Evolutionary conservation across 352 stramenopile species (phyloP).

Genomic region (Phytophthora pseudosyringae): DNA sequence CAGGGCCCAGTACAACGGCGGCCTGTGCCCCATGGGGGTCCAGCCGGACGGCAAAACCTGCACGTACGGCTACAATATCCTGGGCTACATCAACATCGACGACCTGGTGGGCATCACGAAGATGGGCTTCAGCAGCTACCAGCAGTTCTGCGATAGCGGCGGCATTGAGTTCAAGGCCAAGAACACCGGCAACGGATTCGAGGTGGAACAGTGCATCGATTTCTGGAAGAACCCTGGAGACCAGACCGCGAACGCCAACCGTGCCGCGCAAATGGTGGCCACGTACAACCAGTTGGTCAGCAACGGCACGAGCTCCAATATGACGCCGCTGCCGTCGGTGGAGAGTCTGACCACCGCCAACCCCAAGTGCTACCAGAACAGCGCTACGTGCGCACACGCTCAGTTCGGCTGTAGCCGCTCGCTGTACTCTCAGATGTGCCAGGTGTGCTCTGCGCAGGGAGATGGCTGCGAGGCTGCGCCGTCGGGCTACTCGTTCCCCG

Average conservation of each 20-base stretch:
- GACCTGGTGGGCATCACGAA: slow-evolving; percentile 68
- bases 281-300: slow-evolving; percentile 61
- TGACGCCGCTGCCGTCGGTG: slow-evolving; percentile 52
- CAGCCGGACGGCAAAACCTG: slow-evolving; percentile 55
- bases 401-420: slow-evolving; percentile 61
- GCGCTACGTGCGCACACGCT: slow-evolving; percentile 43
- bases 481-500: slow-evolving; percentile 12
- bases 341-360: slow-evolving; percentile 43
- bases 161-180: slow-evolving; percentile 58
- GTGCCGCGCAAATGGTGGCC: slow-evolving; percentile 51
- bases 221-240: slow-evolving; percentile 73
- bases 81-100: slow-evolving; percentile 65
- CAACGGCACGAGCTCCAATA: slow-evolving; percentile 40
- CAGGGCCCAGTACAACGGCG: slow-evolving; percentile 42
- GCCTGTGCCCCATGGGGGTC: slow-evolving; percentile 51
- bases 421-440: slow-evolving; percentile 61
- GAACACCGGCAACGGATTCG: slow-evolving; percentile 47
- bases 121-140: slow-evolving; percentile 47
- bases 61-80: slow-evolving; percentile 67
- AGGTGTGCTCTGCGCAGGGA: slow-evolving; percentile 45
- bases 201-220: slow-evolving; percentile 46
- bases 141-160: slow-evolving; percentile 56
- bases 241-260: slow-evolving; percentile 48
- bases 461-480: slow-evolving; percentile 35
- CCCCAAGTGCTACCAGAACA: slow-evolving; percentile 69